A percentile compares a stretch with the other conserved stretches of the same genome.
These are phyloP conservation scores for Aspergillus sparsus DNA, from an alignment of 495 filamentous ascomycete genomes.

Conservation along the genomic window DNA sequence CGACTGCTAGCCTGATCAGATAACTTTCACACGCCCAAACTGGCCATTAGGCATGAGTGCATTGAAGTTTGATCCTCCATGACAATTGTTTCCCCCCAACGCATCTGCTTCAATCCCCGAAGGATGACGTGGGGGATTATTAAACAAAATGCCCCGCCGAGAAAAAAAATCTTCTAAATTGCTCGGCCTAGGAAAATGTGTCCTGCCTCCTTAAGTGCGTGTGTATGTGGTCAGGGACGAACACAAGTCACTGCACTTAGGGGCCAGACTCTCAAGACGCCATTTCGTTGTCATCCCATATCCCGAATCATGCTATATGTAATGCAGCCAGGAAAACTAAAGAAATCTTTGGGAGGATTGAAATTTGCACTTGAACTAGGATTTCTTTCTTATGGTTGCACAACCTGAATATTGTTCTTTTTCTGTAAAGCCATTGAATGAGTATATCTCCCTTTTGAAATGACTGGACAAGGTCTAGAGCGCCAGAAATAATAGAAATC, in stretches of 20 bases:
- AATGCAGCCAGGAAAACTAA: conserved; percentile 12
- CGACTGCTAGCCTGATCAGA: conserved; percentile 5
- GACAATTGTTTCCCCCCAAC: neutral
- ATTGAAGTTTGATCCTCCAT: conserved; percentile 1
- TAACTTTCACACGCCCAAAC: neutral
- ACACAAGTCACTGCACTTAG: conserved; percentile 9
- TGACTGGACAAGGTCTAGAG: neutral
- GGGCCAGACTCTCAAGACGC: conserved; percentile 20
- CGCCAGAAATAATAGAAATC: conserved; percentile 3
- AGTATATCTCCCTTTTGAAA: conserved; percentile 25
- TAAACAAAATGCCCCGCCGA: neutral
- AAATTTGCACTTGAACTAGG: conserved; percentile 11
- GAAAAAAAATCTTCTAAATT: neutral
- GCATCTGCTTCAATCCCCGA: conserved; percentile 5
- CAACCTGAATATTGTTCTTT: conserved; percentile 98
- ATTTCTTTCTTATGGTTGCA: conserved; percentile 57
- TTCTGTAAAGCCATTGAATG: conserved; percentile 59
- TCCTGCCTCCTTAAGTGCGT: neutral
- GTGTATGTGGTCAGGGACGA: neutral
- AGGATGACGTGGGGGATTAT: conserved; percentile 5
- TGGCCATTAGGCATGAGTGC: conserved; percentile 23
- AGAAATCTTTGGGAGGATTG: neutral
- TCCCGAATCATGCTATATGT: conserved; percentile 8
- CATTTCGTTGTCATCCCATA: conserved; percentile 12
- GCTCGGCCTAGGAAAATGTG: neutral